Evolutionary conservation across 1,284 basidiomycete genomes (phyloP).

Genomic region (Farysia itapuensis): DNA sequence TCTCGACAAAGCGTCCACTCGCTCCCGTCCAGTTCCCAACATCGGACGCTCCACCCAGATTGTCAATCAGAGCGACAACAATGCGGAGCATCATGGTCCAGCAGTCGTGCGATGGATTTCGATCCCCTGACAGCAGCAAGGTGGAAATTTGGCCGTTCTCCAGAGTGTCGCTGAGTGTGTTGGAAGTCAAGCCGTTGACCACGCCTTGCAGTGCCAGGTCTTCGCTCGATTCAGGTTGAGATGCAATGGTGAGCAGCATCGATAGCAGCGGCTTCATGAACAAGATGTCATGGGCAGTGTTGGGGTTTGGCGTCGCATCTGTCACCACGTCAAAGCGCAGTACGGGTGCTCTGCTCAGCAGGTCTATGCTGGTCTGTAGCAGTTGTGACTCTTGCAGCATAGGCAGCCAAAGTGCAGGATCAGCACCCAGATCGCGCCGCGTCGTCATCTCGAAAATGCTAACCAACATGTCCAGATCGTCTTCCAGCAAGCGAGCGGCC

Average conservation of each 20-base stretch:
- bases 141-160: slow-evolving; percentile 75
- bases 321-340: slow-evolving; percentile 17
- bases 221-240: slow-evolving; percentile 75
- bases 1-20: slow-evolving; percentile 78
- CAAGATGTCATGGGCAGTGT: slow-evolving; percentile 21
- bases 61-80: slow-evolving; percentile 71
- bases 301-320: slow-evolving; percentile 8
- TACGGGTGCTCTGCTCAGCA: slow-evolving; percentile 67
- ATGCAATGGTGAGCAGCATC: slow-evolving; percentile 83
- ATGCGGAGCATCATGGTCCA: slow-evolving; percentile 85
- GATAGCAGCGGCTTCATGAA: slow-evolving; percentile 67
- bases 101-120: slow-evolving; percentile 74
- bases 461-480: slow-evolving; percentile 77
- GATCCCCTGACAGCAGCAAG: slow-evolving; percentile 69
- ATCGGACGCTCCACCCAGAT: slow-evolving; percentile 61
- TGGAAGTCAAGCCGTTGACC: slow-evolving; percentile 78
- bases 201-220: slow-evolving; percentile 80
- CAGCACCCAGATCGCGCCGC: slow-evolving; percentile 66
- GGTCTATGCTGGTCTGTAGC: slow-evolving; percentile 73
- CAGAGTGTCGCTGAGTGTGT: slow-evolving; percentile 73
- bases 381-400: slow-evolving; percentile 80
- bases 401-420: slow-evolving; percentile 75
- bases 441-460: slow-evolving; percentile 80
- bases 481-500: slow-evolving; percentile 65
- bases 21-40: slow-evolving; percentile 53